Evolutionary conservation across 305 asterid genomes (phyloP), one percentile per base, ranked within the genome.

Genomic region (Rubia balearica): DNA sequence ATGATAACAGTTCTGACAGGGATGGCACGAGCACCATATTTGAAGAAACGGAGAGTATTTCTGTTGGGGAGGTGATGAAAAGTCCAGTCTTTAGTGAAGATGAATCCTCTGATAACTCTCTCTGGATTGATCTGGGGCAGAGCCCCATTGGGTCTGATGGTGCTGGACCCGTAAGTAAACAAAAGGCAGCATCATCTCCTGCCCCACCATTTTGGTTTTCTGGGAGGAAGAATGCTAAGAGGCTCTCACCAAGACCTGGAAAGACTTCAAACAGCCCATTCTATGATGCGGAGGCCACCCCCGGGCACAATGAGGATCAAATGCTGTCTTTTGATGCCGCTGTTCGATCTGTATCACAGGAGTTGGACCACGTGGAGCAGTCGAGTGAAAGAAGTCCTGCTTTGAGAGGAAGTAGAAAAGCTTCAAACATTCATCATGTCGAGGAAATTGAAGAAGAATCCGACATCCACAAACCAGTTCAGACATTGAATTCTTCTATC

Each of bases 81-180:
- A 93, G 98, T 74, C 98, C 97, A 0, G 95, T 89, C 36, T 91
- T 89, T 57, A 91, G 98, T 66, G 98, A 95, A 80, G 98, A 93
- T 46, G 97, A 89, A 70, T 90, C 98, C 24, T 90, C 96, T 0
- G 98, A 93, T 72, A 93, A 88, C 76, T 90, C 98, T 1, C 81
- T 93, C 68, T 93, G 98, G 98, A 93, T 93, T 68, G 98, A 93
- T 74, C 81, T 93, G 78, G 98, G 98, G 43, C 96, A 84, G 79
- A 89, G 96, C 69, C 98, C 98, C 8, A 8, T 76, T 12, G 93
- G 91, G 7, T 89, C 96, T 3, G 96, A 87, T 13, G 73, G 51
- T 77, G 89, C 86, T 19, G 87, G 89, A 16, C 89, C 80, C 40
- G 73, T 85, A 0, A 86, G 57, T 83, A 90, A 84, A 71, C 80